Evolutionary conservation across 805 yeast species (phyloP).

Genomic region (Lipomyces sp.): DNA sequence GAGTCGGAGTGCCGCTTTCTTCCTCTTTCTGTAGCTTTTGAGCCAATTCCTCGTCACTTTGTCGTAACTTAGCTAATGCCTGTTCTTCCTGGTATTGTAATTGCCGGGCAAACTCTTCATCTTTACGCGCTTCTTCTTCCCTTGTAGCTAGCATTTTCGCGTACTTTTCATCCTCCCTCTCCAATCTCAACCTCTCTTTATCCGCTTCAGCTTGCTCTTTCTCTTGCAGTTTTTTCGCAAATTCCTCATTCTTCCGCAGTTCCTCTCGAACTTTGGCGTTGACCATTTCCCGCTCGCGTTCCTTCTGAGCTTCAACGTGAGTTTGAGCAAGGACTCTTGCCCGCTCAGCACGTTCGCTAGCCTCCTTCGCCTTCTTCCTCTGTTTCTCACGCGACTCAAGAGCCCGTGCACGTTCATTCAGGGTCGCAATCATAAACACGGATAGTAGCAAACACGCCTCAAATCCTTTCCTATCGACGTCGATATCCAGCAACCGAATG

Average conservation of each 20-base stretch:
- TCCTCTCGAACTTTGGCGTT: background rate
- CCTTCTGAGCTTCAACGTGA: background rate
- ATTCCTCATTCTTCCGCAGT: background rate
- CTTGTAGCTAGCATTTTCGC: background rate
- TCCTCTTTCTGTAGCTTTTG: background rate
- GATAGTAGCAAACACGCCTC: slow-evolving; percentile 1
- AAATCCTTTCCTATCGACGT: slow-evolving; percentile 1
- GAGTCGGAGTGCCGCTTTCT: background rate
- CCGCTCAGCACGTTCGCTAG: background rate
- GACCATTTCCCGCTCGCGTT: slow-evolving; percentile 2
- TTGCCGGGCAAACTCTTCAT: slow-evolving; percentile 1
- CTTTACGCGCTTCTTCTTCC: background rate
- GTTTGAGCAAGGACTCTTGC: background rate
- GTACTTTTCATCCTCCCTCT: background rate
- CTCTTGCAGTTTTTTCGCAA: background rate
- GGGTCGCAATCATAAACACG: background rate
- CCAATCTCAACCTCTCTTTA: background rate
- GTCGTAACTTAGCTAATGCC: background rate
- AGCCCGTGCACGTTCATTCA: background rate
- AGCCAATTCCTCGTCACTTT: slow-evolving; percentile 1
- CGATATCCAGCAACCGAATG: background rate
- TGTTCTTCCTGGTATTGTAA: background rate
- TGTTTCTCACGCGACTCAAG: background rate
- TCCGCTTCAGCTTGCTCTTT: background rate
- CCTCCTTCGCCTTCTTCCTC: background rate